Percentiles rank a stretch among this genome's conserved stretches.
Conservation (phyloP, 371 early-diverging fungal genomes). For the Mortierella sp. region DNA sequence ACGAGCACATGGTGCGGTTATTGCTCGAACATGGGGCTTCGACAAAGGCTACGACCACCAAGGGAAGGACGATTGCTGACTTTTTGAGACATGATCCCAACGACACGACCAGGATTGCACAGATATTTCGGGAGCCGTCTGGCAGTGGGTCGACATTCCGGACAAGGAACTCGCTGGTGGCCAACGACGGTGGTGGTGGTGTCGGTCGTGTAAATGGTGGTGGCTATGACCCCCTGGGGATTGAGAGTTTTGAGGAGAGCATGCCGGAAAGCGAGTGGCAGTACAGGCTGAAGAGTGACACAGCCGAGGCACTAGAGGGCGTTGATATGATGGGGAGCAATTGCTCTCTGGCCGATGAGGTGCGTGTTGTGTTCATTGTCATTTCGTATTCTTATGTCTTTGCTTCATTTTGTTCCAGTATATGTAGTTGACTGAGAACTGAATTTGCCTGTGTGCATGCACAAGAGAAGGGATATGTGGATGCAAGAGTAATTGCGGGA, state of each 20-base stretch:
- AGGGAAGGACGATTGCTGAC: conserved; percentile 87
- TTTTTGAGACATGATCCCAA: conserved; percentile 69
- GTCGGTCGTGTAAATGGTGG: neutral
- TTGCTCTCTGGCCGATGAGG: conserved; percentile 36
- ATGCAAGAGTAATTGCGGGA: neutral
- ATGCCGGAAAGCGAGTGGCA: conserved; percentile 67
- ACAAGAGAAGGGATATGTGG: neutral
- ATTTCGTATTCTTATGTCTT: neutral
- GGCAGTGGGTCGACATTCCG: neutral
- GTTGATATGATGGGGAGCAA: conserved; percentile 26
- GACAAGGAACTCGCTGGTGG: neutral
- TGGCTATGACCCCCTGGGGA: conserved; percentile 64
- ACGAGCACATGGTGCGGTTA: conserved; percentile 79
- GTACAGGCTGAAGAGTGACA: conserved; percentile 60
- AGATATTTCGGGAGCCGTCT: conserved; percentile 69
- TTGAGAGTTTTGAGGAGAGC: conserved; percentile 60
- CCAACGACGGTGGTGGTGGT: neutral
- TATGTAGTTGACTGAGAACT: neutral
- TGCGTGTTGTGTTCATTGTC: conserved; percentile 11
- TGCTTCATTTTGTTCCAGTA: neutral
- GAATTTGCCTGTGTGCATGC: conserved; percentile 4
- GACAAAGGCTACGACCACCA: conserved; percentile 74
- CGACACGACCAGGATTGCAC: conserved; percentile 70
- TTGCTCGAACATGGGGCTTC: conserved; percentile 87
- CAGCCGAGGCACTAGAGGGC: conserved; percentile 52